Evolutionary conservation across 305 asterid genomes (phyloP), one percentile per base, ranked within the genome.

Genomic region (Fraxinus paxiana): DNA sequence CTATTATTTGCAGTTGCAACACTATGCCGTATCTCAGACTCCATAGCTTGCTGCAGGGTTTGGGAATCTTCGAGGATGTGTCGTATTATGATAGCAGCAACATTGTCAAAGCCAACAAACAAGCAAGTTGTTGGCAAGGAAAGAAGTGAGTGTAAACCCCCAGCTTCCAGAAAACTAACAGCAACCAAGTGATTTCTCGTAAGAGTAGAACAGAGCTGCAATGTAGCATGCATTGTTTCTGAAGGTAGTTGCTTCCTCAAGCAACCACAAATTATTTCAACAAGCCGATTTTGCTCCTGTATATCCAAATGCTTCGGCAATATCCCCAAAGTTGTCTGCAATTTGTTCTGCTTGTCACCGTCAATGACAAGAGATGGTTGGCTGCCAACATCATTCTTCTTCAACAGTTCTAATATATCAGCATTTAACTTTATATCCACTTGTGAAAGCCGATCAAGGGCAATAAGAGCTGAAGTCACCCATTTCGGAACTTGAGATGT

Each of bases 31-130:
- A 95, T 95, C 89, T 95, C 99, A 83, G 97, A 89, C 87, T 95
- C 99, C 99, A 95, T 95, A 74, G 98, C 97, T 88, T 92, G 97
- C 89, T 95, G 99, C 37, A 95, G 96, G 51, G 99, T 95, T 78
- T 95, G 99, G 80, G 97, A 87, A 89, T 95, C 99, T 87, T 95
- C 99, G 38, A 95, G 96, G 69, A 95, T 87, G 86, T 95, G 97
- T 2, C 99, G 89, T 77, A 93, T 90, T 80, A 95, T 90, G 78
- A 88, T 90, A 87, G 99, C 97, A 34, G 92, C 96, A 7, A 92
- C 79, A 82, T 85, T 92, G 88, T 95, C 98, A 89, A 95, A 95
- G 70, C 99, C 99, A 89, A 87, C 91, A 90, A 95, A 95, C 82
- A 95, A 88, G 92, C 98, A 87, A 84, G 87, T 87, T 6, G 93